Percentiles rank a stretch among this genome's conserved stretches.
These are phyloP conservation scores for Hypholoma fasciculare DNA, from an alignment of 768 basidiomycete genomes.

Conservation along the genomic window DNA sequence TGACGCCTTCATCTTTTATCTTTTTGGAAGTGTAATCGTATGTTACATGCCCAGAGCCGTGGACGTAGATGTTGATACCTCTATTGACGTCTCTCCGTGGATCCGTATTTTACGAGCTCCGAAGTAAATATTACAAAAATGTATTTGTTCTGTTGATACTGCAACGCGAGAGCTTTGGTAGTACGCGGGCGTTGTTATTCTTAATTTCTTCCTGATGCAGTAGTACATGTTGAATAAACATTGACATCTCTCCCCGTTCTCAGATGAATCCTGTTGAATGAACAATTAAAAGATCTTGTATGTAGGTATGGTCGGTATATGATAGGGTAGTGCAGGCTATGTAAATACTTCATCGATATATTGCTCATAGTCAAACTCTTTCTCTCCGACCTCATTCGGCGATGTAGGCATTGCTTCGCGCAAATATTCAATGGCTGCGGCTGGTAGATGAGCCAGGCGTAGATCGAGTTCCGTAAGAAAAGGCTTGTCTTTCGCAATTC, in stretches of 20 bases:
- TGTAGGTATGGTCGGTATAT: neutral
- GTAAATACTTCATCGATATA: conserved; percentile 82
- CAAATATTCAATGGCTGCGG: conserved; percentile 76
- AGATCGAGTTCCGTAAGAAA: conserved; percentile 95
- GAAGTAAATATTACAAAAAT: neutral
- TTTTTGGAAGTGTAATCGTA: conserved; percentile 11
- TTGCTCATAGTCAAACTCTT: conserved; percentile 77
- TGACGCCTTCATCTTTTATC: neutral
- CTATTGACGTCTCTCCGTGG: neutral
- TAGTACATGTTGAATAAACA: too few species aligned
- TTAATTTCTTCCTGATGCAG: too few species aligned
- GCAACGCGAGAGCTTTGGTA: too few species aligned
- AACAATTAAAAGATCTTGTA: neutral
- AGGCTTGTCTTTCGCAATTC: conserved; percentile 89
- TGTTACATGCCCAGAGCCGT: neutral
- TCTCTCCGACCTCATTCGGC: conserved; percentile 54
- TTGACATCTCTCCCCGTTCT: too few species aligned
- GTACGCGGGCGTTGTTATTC: too few species aligned
- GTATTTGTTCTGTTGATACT: neutral
- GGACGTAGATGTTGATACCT: neutral
- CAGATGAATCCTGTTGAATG: neutral
- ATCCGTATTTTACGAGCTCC: neutral
- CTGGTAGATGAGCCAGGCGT: conserved; percentile 77
- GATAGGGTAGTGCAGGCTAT: neutral
- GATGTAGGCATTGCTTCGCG: conserved; percentile 74